phyloP scores from a whole-genome alignment of 2,329 filamentous ascomycete species.

The Zymoseptoria ardabiliae region DNA sequence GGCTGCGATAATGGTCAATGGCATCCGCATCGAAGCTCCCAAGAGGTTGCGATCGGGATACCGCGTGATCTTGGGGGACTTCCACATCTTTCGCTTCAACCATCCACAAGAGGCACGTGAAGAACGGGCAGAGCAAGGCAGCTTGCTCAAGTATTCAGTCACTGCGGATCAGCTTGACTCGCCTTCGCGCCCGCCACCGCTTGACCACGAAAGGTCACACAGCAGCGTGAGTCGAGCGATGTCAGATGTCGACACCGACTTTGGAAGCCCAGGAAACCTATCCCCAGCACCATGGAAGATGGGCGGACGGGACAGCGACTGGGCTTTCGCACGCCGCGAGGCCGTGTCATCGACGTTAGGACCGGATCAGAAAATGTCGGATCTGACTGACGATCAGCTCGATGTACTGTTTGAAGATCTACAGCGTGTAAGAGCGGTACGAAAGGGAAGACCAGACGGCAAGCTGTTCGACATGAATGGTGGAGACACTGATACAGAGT shows the following conservation, averaged over 20 bases:
- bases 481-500: slow-evolving; percentile 72
- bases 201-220: slow-evolving; percentile 63
- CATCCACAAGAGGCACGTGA: slow-evolving; percentile 93
- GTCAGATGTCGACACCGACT: slow-evolving; percentile 69
- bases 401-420: slow-evolving; percentile 92
- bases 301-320: slow-evolving; percentile 73
- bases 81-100: slow-evolving; percentile 98
- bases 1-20: slow-evolving; percentile 98
- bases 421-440: slow-evolving; percentile 76
- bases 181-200: slow-evolving; percentile 50
- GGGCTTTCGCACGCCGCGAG: slow-evolving; percentile 87
- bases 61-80: slow-evolving; percentile 91
- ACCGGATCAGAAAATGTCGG: slow-evolving; percentile 82
- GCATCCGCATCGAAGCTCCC: slow-evolving; percentile 77
- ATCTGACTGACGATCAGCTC: slow-evolving; percentile 86
- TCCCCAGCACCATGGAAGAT: slow-evolving; percentile 62
- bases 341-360: slow-evolving; percentile 87
- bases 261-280: slow-evolving; percentile 64
- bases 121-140: slow-evolving; percentile 69
- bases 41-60: slow-evolving; percentile 85
- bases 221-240: slow-evolving; percentile 62
- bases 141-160: slow-evolving; percentile 75
- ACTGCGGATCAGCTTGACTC: slow-evolving; percentile 55
- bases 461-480: slow-evolving; percentile 43
- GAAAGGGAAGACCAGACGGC: slow-evolving; percentile 58